Base-by-base conservation (phyloP, 345 rosid genomes). In the Linum tenue region DNA sequence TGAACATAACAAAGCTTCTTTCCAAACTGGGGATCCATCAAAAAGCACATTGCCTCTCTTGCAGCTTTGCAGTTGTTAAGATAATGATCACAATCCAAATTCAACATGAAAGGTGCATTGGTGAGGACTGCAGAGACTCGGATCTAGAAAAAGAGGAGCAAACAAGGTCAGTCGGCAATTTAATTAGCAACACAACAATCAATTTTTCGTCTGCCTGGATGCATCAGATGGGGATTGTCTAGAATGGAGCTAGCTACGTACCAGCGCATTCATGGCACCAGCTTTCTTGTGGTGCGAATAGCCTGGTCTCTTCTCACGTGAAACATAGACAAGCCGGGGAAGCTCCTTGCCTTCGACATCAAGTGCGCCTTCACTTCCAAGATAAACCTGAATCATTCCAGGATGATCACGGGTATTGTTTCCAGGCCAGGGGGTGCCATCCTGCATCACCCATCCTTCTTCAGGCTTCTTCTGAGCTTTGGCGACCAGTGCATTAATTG, bases 401-500 rank as follows among this genome's bases (percentile, higher is more conserved):
- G 99, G 99, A 74, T 94, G 99, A 75, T 94, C 99, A n/a, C 99
- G 85, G 37, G 92, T 86, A 78, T 82, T 90, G 81, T 94, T 94
- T 8, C 99, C 99, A 3, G 99, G 99, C 99, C 99, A 94, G 35
- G 96, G 99, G 16, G 92, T 94, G 44, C 97, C 96, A 72, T 94
- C 99, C 73, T 94, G 99, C 99, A 94, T 94, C 64, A 90, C 95
- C 99, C 97, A 94, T 59, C 97, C 99, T 81, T 94, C 99, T 80
- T 94, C 97, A 42, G 97, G 99, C 62, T 88, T 94, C 82, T 94
- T 94, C 64, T 79, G 91, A 64, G 99, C 99, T 65, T 88, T 94
- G 38, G 96, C 80, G n/a, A 94, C 99, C 65, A 94, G 51, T 50
- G 99, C 80, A 67, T 94, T 90, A 16, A 94, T 78, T 82, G 84